Evolutionary conservation across 306 rosid species (phyloP), one percentile per base, ranked within the genome.

Genomic region (Malus fusca): DNA sequence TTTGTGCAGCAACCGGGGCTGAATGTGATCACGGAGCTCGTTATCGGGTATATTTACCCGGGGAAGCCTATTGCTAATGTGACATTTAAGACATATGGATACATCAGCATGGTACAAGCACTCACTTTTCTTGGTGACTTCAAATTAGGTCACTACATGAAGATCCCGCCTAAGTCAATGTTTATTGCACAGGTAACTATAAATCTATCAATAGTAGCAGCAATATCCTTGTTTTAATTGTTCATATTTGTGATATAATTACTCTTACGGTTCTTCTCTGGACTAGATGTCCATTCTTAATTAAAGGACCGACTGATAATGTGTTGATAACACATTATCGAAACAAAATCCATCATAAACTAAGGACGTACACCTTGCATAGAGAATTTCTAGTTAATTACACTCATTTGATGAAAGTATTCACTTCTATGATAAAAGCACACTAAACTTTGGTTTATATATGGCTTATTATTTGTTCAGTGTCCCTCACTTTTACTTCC

Each of bases 41-140:
- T 92, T n/a, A 94, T 94, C 5, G 98, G 98, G 61, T 94, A 75
- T 67, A 42, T 94, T 0, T 90, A 88, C 61, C 98, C 98, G 0
- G 98, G 98, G 53, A 92, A 44, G 85, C 98, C 98, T 11, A 90
- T 94, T 59, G 98, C 98, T 15, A 94, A 94, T 79, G 95, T 90
- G 58, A 73, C 96, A 7, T 92, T 94, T 89, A 94, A 95, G 87
- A 95, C 97, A 61, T 95, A 95, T 15, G 98, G 97, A 1, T 92
- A 90, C 79, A 90, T 92, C 64, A 95, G 97, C 88, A 90, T 92
- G 98, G 3, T 89, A 35, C 97, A 95, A 51, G 97, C 98, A 63
- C 92, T 95, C 4, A 22, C 3, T 28, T 92, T 95, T 66, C 75
- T 92, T 11, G 31, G 66, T 25, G 98, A 92, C 83, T 92, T 95